Evolutionary conservation across 768 basidiomycete species (phyloP), one percentile per base, ranked within the genome.

Genomic region (Filobasidium floriforme): DNA sequence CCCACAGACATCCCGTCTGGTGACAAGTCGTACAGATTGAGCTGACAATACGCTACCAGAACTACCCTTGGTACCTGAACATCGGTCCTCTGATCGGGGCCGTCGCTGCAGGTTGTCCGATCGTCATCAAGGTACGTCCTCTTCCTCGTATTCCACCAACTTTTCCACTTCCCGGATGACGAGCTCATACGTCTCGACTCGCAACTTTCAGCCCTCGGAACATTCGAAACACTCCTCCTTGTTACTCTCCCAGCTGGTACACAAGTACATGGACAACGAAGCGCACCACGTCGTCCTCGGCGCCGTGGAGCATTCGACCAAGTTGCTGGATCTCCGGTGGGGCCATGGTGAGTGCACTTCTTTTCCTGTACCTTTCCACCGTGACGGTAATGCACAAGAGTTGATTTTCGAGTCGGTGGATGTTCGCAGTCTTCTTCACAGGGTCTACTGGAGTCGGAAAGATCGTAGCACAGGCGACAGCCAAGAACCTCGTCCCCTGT

Each of bases 91-190:
- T 79, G 32, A 69, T 76, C 14, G 72, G 72, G 11, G 77, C 79
- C 26, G 73, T 79, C 26, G 75, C 79, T 5, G 79, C 79, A 11
- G 79, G 79, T 2, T 79, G 79, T 66, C 75, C 79, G 18, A 71
- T 68, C 11, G 68, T 79, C 7, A 37, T 79, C 63, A 78, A 78
- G 69, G 77, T 73, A 18, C 62, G 73, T 68, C 26, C 15, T 57
- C 24, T 46, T 10, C 29, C 28, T 41, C 15, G 19, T 19, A 14
- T 59, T 52, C 18, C 19, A 55, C 7, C 26, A 26, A 10, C 29
- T 59, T n/a, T 24, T 9, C 26, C 14, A 7, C 28, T 15, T 43
- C 10, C 43, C 43, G 43, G 43, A n/a, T n/a, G n/a, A n/a, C n/a
- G n/a, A n/a, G n/a, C n/a, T n/a, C n/a, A n/a, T n/a, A n/a, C n/a